phyloP scores from a whole-genome alignment of 1,139 yeast genomes.

The Taphrina sp. region DNA sequence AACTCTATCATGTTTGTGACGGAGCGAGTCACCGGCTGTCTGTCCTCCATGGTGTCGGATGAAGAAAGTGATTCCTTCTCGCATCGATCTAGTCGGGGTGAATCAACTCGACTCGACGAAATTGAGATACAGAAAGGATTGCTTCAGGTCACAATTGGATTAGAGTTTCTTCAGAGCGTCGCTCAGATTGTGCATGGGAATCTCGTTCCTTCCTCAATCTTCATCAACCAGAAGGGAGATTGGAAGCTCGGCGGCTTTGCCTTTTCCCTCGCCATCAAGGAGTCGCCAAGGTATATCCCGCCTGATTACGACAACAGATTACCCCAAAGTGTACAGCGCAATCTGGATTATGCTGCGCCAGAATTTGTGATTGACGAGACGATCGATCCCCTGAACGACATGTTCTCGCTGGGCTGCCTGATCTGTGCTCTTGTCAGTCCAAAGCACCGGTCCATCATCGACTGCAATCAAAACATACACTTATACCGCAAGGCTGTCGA shows the following conservation, averaged over 20 bases:
- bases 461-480: conserved; percentile 44
- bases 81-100: conserved; percentile 33
- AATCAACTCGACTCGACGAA: conserved; percentile 54
- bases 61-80: conserved; percentile 38
- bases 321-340: conserved; percentile 68
- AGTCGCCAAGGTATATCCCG: conserved; percentile 53
- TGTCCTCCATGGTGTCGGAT: conserved; percentile 50
- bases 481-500: conserved; percentile 46
- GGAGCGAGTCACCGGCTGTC: conserved; percentile 65
- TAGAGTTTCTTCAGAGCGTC: conserved; percentile 75
- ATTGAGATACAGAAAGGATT: conserved; percentile 81
- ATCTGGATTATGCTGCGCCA: conserved; percentile 75
- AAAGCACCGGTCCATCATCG: conserved; percentile 46
- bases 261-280: conserved; percentile 47
- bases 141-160: conserved; percentile 70
- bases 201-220: conserved; percentile 71
- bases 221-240: conserved; percentile 80
- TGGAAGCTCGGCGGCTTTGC: conserved; percentile 86
- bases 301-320: conserved; percentile 70
- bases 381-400: conserved; percentile 68
- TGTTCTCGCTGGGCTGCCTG: conserved; percentile 77
- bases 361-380: conserved; percentile 62
- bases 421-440: conserved; percentile 59
- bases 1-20: conserved; percentile 79
- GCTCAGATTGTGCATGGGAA: conserved; percentile 77